Percentiles rank a stretch among this genome's conserved stretches.
Evolutionary conservation across 352 stramenopile species (phyloP).

Genomic region (Phytophthora constricta): DNA sequence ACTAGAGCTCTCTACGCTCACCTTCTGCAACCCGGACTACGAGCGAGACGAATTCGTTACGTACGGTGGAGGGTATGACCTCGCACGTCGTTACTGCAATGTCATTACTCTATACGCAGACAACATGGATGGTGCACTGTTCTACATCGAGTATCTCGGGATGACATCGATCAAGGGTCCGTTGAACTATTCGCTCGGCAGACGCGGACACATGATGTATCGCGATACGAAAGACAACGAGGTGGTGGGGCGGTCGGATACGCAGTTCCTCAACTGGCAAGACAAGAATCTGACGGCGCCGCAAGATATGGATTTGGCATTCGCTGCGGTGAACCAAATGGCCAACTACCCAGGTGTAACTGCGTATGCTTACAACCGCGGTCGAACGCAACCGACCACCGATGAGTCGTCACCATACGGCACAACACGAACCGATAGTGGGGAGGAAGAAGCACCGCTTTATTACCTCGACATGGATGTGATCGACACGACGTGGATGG

Average conservation of each 20-base stretch:
- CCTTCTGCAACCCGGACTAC: slow-evolving; percentile 84
- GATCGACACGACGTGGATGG: slow-evolving; percentile 89
- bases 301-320: slow-evolving; percentile 59
- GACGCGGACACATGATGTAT: slow-evolving; percentile 61
- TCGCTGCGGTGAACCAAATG: slow-evolving; percentile 62
- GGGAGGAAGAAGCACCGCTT: slow-evolving; percentile 26
- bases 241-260: slow-evolving; percentile 33
- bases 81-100: slow-evolving; percentile 57
- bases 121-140: slow-evolving; percentile 71
- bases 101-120: slow-evolving; percentile 84
- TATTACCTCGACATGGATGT: slow-evolving; percentile 86
- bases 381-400: slow-evolving; percentile 13
- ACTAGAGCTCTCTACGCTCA: slow-evolving; percentile 62
- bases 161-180: slow-evolving; percentile 49
- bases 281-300: slow-evolving; percentile 45
- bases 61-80: slow-evolving; percentile 59
- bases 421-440: slow-evolving; percentile 19
- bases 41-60: slow-evolving; percentile 68
- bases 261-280: slow-evolving; percentile 47
- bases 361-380: slow-evolving; percentile 63
- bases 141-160: slow-evolving; percentile 69
- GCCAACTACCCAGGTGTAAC: slow-evolving; percentile 59
- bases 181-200: slow-evolving; percentile 62
- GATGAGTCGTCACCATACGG: slow-evolving; percentile 36
- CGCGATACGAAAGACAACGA: slow-evolving; percentile 42